A percentile compares a stretch with the other conserved stretches of the same genome.
These are phyloP conservation scores for Wickerhamomyces sp. DNA, from an alignment of 1,139 yeast species.

Conservation along the genomic window DNA sequence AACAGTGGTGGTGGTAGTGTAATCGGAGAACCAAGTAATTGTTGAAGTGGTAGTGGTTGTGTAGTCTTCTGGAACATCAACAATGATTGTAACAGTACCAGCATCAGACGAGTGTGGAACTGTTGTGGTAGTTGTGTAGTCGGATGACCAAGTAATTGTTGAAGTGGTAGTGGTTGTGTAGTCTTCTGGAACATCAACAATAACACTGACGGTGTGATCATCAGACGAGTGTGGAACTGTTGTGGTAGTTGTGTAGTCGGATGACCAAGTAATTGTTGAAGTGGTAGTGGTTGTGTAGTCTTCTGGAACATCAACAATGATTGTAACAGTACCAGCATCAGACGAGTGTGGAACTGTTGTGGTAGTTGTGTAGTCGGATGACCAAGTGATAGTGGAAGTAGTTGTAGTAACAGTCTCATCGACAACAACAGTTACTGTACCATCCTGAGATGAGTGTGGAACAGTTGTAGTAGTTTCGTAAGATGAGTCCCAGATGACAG, in stretches of 20 bases:
- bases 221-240: background rate
- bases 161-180: background rate
- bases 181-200: conserved; percentile 2
- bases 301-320: background rate
- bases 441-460: background rate
- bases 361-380: too few species aligned
- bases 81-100: background rate
- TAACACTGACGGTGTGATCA: background rate
- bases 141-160: background rate
- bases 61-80: background rate
- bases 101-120: too few species aligned
- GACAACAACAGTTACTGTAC: conserved; percentile 1
- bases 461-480: conserved; percentile 2
- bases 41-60: conserved; percentile 2
- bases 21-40: background rate
- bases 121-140: too few species aligned
- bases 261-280: background rate
- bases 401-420: background rate
- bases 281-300: background rate
- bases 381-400: background rate
- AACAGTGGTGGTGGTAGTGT: conserved; percentile 2
- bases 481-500: background rate
- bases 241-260: conserved; percentile 1
- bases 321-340: background rate
- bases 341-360: too few species aligned